These are phyloP conservation scores for Scedosporium boydii DNA, from an alignment of 2,329 filamentous ascomycete species.

Conservation along the genomic window DNA sequence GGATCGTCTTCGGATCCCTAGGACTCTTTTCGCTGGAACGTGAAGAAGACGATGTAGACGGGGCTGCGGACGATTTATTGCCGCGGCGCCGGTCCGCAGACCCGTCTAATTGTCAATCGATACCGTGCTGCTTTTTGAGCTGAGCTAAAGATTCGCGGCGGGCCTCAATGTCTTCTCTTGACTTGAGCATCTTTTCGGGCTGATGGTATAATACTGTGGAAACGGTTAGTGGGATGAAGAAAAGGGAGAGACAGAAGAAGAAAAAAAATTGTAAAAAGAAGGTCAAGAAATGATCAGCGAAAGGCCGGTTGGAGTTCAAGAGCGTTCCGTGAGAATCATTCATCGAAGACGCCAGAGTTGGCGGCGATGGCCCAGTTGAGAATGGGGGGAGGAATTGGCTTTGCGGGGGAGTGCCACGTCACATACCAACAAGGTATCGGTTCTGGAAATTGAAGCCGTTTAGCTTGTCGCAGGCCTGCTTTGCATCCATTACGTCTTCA, in stretches of 20 bases:
- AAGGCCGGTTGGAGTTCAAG: neutral
- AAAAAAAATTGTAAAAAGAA: neutral
- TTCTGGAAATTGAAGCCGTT: conserved; percentile 99
- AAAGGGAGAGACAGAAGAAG: neutral
- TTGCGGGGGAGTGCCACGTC: neutral
- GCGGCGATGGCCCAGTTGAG: neutral
- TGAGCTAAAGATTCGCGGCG: conserved; percentile 96
- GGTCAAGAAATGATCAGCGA: neutral
- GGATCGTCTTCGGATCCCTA: conserved; percentile 30
- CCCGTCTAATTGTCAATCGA: conserved; percentile 87
- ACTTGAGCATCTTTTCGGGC: conserved; percentile 62
- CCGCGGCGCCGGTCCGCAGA: conserved; percentile 36
- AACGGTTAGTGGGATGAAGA: neutral
- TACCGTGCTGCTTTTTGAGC: conserved; percentile 95
- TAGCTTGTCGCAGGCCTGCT: conserved; percentile 97
- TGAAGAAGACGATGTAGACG: conserved; percentile 43
- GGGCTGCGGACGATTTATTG: conserved; percentile 43
- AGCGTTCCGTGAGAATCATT: neutral
- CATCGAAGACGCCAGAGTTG: neutral
- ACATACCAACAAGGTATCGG: conserved; percentile 93
- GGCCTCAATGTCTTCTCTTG: conserved; percentile 87
- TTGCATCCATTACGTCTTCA: conserved; percentile 98
- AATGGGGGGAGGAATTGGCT: neutral
- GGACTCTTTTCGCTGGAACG: conserved; percentile 25
- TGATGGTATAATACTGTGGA: conserved; percentile 52